A percentile compares a stretch with the other conserved stretches of the same genome.
phyloP scores from a whole-genome alignment of 495 filamentous ascomycete species.

The Trichocladium uniseriatum region DNA sequence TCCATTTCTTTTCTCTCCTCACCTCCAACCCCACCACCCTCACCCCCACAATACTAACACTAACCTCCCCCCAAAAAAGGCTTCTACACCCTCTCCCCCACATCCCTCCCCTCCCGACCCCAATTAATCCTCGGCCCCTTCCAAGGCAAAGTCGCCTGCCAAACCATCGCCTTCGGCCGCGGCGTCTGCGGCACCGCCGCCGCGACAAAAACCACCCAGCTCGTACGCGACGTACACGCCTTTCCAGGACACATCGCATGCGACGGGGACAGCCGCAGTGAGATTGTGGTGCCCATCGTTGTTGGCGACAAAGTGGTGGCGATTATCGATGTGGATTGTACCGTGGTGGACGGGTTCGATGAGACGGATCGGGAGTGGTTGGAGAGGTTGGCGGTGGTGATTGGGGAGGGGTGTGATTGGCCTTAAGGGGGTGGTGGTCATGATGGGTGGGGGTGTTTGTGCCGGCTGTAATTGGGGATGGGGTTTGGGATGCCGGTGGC shows the following conservation, averaged over 20 bases:
- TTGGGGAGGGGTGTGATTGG: slow-evolving; percentile 68
- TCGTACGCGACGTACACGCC: slow-evolving; percentile 63
- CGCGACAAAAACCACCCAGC: slow-evolving; percentile 48
- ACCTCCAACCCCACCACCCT: too few species aligned
- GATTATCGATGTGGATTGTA: slow-evolving; percentile 85
- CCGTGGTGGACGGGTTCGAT: slow-evolving; percentile 62
- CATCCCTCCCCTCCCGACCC: slow-evolving; percentile 29
- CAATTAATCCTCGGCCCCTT: slow-evolving; percentile 78
- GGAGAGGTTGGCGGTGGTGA: slow-evolving; percentile 57
- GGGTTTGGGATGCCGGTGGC: too few species aligned
- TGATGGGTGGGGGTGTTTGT: not conserved
- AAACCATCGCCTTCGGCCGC: slow-evolving; percentile 67
- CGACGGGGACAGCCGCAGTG: slow-evolving; percentile 70
- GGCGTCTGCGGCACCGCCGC: slow-evolving; percentile 84
- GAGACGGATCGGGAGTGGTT: slow-evolving; percentile 59
- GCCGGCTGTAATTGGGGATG: too few species aligned
- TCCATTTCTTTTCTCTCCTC: too few species aligned
- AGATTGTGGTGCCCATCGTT: slow-evolving; percentile 83
- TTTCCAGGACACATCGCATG: slow-evolving; percentile 93
- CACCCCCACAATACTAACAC: too few species aligned
- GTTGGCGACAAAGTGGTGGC: slow-evolving; percentile 51
- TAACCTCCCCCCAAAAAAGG: too few species aligned
- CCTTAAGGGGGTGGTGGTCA: slow-evolving; percentile 21
- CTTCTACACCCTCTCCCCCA: slow-evolving; percentile 73
- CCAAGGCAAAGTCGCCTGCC: slow-evolving; percentile 81